These are phyloP conservation scores for Coemansia sp. DNA, from an alignment of 192 early-diverging fungal species.

Conservation along the genomic window DNA sequence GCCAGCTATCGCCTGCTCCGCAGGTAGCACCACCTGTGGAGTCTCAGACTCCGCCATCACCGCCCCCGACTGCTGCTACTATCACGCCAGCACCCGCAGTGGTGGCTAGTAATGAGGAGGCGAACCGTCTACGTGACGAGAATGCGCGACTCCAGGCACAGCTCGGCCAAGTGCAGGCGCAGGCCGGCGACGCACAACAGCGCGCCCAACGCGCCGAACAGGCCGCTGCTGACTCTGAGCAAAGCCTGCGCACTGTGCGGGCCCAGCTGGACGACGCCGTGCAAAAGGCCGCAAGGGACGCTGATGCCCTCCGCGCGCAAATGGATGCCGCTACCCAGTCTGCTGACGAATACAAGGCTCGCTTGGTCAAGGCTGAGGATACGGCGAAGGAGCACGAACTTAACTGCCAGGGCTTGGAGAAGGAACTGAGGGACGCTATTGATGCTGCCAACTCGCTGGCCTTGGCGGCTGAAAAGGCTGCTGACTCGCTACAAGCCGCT, in stretches of 20 bases:
- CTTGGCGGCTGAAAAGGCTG: conserved; percentile 48
- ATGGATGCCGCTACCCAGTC: conserved; percentile 15
- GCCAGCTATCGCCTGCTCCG: not conserved
- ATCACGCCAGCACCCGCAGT: conserved; percentile 11
- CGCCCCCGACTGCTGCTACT: conserved; percentile 13
- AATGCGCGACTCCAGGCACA: conserved; percentile 55
- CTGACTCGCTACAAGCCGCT: conserved; percentile 18
- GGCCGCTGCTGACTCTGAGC: conserved; percentile 17
- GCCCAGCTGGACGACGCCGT: conserved; percentile 15
- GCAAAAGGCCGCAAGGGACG: conserved; percentile 23
- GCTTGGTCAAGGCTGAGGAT: conserved; percentile 21
- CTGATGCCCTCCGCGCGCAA: conserved; percentile 22
- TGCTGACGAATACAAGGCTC: conserved; percentile 26
- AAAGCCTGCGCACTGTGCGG: conserved; percentile 14
- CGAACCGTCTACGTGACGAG: conserved; percentile 76
- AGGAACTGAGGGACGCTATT: conserved; percentile 36
- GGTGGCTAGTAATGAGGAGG: conserved; percentile 61
- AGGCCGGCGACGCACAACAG: conserved; percentile 21
- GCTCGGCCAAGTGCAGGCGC: conserved; percentile 27
- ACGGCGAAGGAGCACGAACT: conserved; percentile 18
- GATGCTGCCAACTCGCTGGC: conserved; percentile 38
- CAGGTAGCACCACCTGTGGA: conserved; percentile 1
- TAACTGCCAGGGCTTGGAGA: conserved; percentile 19
- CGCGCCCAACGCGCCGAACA: conserved; percentile 18
- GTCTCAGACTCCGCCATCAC: not conserved